phyloP scores from a whole-genome alignment of 768 basidiomycete genomes.

The Rubroboletus pulcherrimus region DNA sequence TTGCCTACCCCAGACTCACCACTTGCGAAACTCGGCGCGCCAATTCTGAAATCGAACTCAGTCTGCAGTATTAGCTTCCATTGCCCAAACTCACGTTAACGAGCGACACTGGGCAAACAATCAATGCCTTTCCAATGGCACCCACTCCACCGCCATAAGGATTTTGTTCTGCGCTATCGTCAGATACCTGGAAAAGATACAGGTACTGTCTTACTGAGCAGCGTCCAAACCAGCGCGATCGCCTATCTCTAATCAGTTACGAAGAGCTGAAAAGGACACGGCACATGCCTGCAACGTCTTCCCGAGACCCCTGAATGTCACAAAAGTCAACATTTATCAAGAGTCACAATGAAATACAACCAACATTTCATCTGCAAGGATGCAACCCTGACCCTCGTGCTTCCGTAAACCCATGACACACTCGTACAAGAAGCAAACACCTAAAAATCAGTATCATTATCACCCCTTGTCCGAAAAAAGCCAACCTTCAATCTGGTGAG shows the following conservation, averaged over 20 bases:
- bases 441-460: conserved; percentile 32
- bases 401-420: conserved; percentile 92
- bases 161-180: conserved; percentile 63
- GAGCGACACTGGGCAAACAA: conserved; percentile 92
- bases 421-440: conserved; percentile 89
- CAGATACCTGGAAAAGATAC: neutral
- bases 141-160: conserved; percentile 58
- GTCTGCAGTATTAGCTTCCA: neutral
- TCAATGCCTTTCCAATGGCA: conserved; percentile 73
- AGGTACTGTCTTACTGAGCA: conserved; percentile 66
- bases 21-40: conserved; percentile 94
- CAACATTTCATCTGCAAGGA: conserved; percentile 95
- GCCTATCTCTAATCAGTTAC: conserved; percentile 41
- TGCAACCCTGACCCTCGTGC: conserved; percentile 90
- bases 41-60: conserved; percentile 62
- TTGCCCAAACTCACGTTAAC: conserved; percentile 56
- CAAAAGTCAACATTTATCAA: conserved; percentile 10
- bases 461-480: neutral
- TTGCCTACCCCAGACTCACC: conserved; percentile 48
- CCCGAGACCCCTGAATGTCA: conserved; percentile 78
- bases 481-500: conserved; percentile 86
- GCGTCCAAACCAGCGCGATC: conserved; percentile 88
- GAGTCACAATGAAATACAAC: conserved; percentile 4
- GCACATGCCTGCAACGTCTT: conserved; percentile 76
- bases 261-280: neutral